Evolutionary conservation across 768 basidiomycete species (phyloP), one percentile per base, ranked within the genome.

Genomic region (Collybia sordida): DNA sequence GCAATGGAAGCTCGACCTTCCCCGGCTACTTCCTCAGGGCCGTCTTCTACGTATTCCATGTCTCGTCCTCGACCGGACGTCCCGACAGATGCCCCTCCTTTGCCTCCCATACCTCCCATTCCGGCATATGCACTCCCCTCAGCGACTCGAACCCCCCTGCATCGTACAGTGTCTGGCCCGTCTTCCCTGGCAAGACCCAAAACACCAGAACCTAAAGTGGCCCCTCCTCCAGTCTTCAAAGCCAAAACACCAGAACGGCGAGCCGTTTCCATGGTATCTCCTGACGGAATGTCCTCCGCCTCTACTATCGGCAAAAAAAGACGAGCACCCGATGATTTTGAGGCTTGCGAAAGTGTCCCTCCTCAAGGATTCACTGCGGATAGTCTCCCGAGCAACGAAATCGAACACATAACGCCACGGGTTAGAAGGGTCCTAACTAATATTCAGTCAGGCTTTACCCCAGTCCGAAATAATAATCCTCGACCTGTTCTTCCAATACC

Each of bases 261-360:
- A 22, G 47, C 62, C 54, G 52, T 53, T n/a, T 61, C 66, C 6
- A 48, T 51, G 24, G 42, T 48, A 24, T 60, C 59, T 34, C 53
- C 61, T 21, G 65, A 59, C 39, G 55, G 61, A 8, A 57, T 64
- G 43, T 63, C 68, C 35, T 62, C 72, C 40, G 63, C 70, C 18
- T 67, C 73, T 2, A 66, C 78, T 14, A 76, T 80, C 28, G 83
- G 86, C 24, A 85, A 82, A 71, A 91, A 90, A 62, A 79, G 89
- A 9, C 79, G 81, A 19, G 85, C 82, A 22, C 89, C 90, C 1
- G 89, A 90, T 48, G 88, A 91, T 57, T 87, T 86, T 54, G 87
- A 89, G 43, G 74, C 54, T 60, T 77, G 65, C 45, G 74, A 77
- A 45, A 68, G 61, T 45, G 66, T 86, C 22, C 85, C 87, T 21